Conservation (phyloP, 2,329 filamentous ascomycete species). For the Penicillium janthinellum region DNA sequence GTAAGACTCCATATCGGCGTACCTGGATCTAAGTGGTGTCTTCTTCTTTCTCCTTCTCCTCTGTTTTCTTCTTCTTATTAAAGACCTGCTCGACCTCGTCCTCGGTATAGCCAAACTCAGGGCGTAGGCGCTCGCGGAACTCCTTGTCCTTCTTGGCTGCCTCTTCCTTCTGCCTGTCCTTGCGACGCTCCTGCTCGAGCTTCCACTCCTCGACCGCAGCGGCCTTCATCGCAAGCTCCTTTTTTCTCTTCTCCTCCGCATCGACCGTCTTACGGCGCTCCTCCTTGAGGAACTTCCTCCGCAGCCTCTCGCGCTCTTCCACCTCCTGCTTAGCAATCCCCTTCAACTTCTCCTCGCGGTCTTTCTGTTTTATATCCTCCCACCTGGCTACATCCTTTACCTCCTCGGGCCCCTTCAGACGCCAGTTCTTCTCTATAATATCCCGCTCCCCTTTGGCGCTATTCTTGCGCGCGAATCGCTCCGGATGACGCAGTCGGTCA, state of each 20-base stretch:
- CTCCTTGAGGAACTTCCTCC: neutral
- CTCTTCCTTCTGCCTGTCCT: constrained; percentile 39
- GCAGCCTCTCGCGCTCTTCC: constrained; percentile 29
- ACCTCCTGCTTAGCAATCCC: constrained; percentile 36
- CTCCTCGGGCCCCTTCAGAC: constrained; percentile 28
- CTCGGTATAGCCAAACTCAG: constrained; percentile 44
- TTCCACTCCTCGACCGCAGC: constrained; percentile 18
- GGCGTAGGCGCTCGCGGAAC: constrained; percentile 40
- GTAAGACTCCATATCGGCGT: constrained; percentile 8
- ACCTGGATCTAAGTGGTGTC: constrained; percentile 50
- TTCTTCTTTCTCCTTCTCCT: constrained; percentile 27
- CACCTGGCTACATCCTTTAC: constrained; percentile 35
- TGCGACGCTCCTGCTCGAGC: constrained; percentile 47
- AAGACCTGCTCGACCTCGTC: constrained; percentile 47
- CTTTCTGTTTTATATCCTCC: constrained; percentile 35
- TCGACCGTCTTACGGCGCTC: constrained; percentile 26
- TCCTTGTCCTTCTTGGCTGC: constrained; percentile 28
- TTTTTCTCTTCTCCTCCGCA: constrained; percentile 37
- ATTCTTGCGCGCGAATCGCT: constrained; percentile 41
- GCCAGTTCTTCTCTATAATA: constrained; percentile 20
- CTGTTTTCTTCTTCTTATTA: constrained; percentile 36
- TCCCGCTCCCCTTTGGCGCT: constrained; percentile 29
- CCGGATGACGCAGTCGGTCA: constrained; percentile 40
- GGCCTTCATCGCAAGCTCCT: constrained; percentile 51
- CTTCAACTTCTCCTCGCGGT: constrained; percentile 34